Base-by-base conservation (phyloP, 1,284 basidiomycete genomes). In the Cryptococcus neoformans region DNA sequence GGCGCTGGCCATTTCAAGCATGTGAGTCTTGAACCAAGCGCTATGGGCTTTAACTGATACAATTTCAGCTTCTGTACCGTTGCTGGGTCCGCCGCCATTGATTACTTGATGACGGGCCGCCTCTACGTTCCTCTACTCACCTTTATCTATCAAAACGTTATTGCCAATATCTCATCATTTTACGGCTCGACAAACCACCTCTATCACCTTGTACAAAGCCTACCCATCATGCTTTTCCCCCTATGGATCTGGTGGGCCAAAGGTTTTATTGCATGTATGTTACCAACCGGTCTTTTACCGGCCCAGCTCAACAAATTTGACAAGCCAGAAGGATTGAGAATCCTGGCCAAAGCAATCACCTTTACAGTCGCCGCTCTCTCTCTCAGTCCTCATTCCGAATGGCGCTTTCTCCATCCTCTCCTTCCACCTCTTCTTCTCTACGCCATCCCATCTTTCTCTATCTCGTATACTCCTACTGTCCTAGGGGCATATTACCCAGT, bases 401-500 rank as follows among this genome's bases (percentile, higher is more conserved):
- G 93, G 88, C 82, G 96, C 3, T 99, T 99, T 77, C 79, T 99
- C 3, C 95, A 98, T 65, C 93, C 94, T 0, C 72, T 98, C 4
- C 80, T 98, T 1, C 93, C 95, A 0, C 77, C 91, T n/a, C 78
- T 96, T 44, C 86, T 94, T 62, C 68, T 95, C 28, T 82, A 96
- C 55, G 88, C 89, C 34, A 80, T 91, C 0, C 85, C 85, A 56
- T 84, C 87, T 2, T 76, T 95, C 12, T 81, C 86, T 44, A 82
- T 85, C 55, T 59, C 81, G 11, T 80, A 71, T 63, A 47, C 40
- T 3, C 65, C 66, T 16, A 68, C 78, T 1, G 67, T 85, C 44
- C 12, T 56, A 0, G 65, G 62, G 11, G 47, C 16, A 2, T 65
- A 59, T 41, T 45, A 37, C n/a, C 46, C 63, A 34, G 14, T 4